phyloP scores from a whole-genome alignment of 2,329 filamentous ascomycete genomes.

The Coccinonectria pachysandricola region DNA sequence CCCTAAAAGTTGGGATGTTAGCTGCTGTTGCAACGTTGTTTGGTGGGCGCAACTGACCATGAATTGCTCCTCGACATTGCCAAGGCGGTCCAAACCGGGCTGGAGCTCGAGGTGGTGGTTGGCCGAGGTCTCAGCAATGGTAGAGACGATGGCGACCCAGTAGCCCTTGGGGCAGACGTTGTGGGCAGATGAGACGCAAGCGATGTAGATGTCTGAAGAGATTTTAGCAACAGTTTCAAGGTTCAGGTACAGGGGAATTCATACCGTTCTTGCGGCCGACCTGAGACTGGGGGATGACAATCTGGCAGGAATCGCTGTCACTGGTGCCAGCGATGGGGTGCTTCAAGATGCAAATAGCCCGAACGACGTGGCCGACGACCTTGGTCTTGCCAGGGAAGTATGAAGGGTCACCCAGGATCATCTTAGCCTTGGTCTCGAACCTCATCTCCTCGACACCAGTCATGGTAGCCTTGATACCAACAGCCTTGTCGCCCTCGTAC shows the following conservation, averaged over 20 bases:
- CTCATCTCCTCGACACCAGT: slow-evolving; percentile 82
- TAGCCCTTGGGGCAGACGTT: slow-evolving; percentile 98
- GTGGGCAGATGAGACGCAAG: slow-evolving; percentile 88
- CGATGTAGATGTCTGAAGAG: slow-evolving; percentile 79
- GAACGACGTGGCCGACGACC: slow-evolving; percentile 80
- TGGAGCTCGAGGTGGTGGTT: slow-evolving; percentile 96
- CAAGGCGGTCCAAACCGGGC: slow-evolving; percentile 83
- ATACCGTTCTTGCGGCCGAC: slow-evolving; percentile 91
- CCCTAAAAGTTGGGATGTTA: slow-evolving; percentile 33
- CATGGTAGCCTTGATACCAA: slow-evolving; percentile 97
- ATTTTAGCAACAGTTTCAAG: slow-evolving; percentile 3
- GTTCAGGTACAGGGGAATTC: no score
- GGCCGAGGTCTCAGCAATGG: slow-evolving; percentile 80
- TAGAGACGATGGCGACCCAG: slow-evolving; percentile 97
- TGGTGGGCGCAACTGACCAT: slow-evolving; percentile 47
- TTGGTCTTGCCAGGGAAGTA: slow-evolving; percentile 90
- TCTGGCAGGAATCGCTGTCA: slow-evolving; percentile 79
- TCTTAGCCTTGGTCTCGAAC: slow-evolving; percentile 92
- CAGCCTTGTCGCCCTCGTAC: slow-evolving; percentile 77
- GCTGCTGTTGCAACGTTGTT: background rate
- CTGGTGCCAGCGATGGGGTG: slow-evolving; percentile 87
- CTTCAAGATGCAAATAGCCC: slow-evolving; percentile 95
- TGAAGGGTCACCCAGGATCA: slow-evolving; percentile 90
- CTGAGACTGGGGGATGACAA: slow-evolving; percentile 97
- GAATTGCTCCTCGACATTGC: slow-evolving; percentile 93